Base-by-base conservation (phyloP, 352 stramenopile species). In the Phytophthora cryptogea region DNA sequence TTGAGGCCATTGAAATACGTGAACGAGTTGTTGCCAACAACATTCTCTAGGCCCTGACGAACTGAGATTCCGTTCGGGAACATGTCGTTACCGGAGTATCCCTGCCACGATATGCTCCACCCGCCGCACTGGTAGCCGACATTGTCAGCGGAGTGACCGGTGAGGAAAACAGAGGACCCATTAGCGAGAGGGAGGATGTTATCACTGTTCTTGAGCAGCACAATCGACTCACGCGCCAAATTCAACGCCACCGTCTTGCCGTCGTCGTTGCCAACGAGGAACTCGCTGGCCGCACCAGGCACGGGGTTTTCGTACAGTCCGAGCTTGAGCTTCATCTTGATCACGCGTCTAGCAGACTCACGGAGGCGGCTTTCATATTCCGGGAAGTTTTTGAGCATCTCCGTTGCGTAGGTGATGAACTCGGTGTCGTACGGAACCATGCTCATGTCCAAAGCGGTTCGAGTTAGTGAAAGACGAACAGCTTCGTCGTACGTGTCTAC, bases 391-490 rank as follows among this genome's bases (percentile, higher is more conserved):
- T 79, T 31, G 3, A 89, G 65, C 50, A 88, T 74, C n/a, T 54
- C 27, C 30, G 80, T 80, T 2, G 54, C 63, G 30, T 77, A 66
- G 13, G 83, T 75, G 41, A 92, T 79, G 42, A 84, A 80, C 20
- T 73, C 45, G 0, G 69, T 70, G 32, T 76, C 54, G 33, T 74
- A 74, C 2, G 72, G 72, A 26, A 94, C 84, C 90, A 97, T 97
- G 57, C 81, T 95, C 85, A 98, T 96, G 51, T 98, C 92, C 5
- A 98, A 70, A 28, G 73, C 77, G 5, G 87, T 93, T 32, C 90
- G 72, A 30, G 64, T 56, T 8, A 97, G 75, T n/a, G 84, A 66
- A 39, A 92, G 63, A 9, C 72, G 68, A 3, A 93, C 68, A 8
- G 89, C 86, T n/a, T 90, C 72, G 0, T 77, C 66, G 37, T 76